These are phyloP conservation scores for Somion occarium DNA, from an alignment of 1,284 basidiomycete genomes.

Conservation along the genomic window DNA sequence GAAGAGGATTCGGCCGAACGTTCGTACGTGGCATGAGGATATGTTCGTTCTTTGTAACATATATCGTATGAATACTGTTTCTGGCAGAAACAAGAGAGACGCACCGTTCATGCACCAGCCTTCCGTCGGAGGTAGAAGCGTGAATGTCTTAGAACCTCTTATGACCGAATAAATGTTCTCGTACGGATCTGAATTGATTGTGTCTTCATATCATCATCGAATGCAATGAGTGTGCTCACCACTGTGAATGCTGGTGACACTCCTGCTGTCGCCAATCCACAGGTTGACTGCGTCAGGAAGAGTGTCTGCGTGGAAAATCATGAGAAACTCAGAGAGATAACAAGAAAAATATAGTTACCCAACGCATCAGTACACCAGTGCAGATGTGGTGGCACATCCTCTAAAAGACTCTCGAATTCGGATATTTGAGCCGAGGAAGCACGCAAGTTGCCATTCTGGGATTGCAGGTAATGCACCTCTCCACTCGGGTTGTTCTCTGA, in stretches of 20 bases:
- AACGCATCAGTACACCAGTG: conserved; percentile 74
- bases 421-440: conserved; percentile 40
- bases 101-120: conserved; percentile 78
- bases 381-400: conserved; percentile 63
- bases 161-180: conserved; percentile 90
- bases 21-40: conserved; percentile 65
- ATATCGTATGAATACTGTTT: conserved; percentile 10
- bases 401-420: conserved; percentile 59
- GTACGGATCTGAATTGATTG: conserved; percentile 66
- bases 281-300: conserved; percentile 85
- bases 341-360: conserved; percentile 42
- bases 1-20: conserved; percentile 32
- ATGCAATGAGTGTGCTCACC: conserved; percentile 38
- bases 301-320: conserved; percentile 37
- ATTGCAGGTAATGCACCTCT: conserved; percentile 77
- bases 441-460: conserved; percentile 87
- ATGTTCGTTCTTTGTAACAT: conserved; percentile 48
- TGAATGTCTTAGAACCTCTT: conserved; percentile 81
- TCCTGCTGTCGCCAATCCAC: conserved; percentile 80
- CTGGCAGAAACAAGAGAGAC: conserved; percentile 16
- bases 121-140: conserved; percentile 81
- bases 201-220: neutral
- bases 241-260: conserved; percentile 81
- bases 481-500: conserved; percentile 3
- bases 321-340: neutral